Percentiles rank a stretch among this genome's conserved stretches.
These are phyloP conservation scores for Claviceps humidiphila DNA, from an alignment of 2,329 filamentous ascomycete species.

Conservation along the genomic window DNA sequence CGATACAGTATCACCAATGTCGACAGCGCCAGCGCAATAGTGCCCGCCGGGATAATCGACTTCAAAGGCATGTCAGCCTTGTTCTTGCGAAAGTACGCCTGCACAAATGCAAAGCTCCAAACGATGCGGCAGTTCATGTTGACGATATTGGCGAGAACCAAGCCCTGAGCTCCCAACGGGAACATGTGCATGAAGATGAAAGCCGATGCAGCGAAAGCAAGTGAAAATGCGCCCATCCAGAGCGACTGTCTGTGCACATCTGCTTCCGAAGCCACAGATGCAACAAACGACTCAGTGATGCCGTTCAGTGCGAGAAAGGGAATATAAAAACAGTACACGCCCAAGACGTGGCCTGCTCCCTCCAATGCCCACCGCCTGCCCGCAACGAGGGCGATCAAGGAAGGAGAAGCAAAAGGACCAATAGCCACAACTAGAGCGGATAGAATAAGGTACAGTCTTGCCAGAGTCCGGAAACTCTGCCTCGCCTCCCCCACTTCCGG, in stretches of 20 bases:
- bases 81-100: constrained; percentile 41
- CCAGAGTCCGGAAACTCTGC: constrained; percentile 45
- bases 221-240: constrained; percentile 76
- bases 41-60: constrained; percentile 16
- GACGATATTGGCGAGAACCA: constrained; percentile 76
- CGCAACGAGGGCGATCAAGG: constrained; percentile 61
- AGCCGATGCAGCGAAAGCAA: constrained; percentile 59
- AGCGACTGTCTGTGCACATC: constrained; percentile 66
- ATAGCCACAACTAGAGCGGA: constrained; percentile 55
- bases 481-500: constrained; percentile 27
- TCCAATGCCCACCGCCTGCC: constrained; percentile 63
- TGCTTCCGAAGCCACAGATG: constrained; percentile 63
- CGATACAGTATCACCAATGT: constrained; percentile 15
- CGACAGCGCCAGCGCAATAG: constrained; percentile 15
- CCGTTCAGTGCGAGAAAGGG: constrained; percentile 87
- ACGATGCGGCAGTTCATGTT: constrained; percentile 79
- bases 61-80: constrained; percentile 19
- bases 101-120: constrained; percentile 69
- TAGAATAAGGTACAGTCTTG: constrained; percentile 63
- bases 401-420: constrained; percentile 62
- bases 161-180: constrained; percentile 58
- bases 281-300: constrained; percentile 82
- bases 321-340: constrained; percentile 82
- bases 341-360: constrained; percentile 60
- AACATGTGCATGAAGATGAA: constrained; percentile 61